Evolutionary conservation across 768 basidiomycete species (phyloP).

Genomic region (Russula dissimulans): DNA sequence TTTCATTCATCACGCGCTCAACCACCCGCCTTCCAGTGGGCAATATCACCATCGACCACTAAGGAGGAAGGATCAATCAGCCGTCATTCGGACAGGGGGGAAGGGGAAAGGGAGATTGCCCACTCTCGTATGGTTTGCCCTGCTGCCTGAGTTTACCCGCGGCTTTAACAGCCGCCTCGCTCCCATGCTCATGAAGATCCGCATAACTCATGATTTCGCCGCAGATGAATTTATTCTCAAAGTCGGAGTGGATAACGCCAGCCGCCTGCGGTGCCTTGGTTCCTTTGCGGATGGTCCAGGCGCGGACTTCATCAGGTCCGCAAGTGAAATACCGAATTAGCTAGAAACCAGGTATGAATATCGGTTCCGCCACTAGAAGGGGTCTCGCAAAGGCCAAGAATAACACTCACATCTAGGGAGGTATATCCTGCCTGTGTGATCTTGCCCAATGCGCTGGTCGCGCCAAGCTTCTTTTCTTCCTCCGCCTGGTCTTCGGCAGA

Average conservation of each 20-base stretch:
- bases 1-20: slow-evolving; percentile 19
- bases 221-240: slow-evolving; percentile 96
- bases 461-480: slow-evolving; percentile 68
- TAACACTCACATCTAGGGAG: slow-evolving; percentile 60
- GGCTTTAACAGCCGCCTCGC: slow-evolving; percentile 86
- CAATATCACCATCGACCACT: slow-evolving; percentile 88
- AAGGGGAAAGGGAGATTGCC: slow-evolving; percentile 21
- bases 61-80: neutral
- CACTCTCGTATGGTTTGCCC: slow-evolving; percentile 94
- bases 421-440: slow-evolving; percentile 93
- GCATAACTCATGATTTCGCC: slow-evolving; percentile 94
- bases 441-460: slow-evolving; percentile 71
- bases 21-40: slow-evolving; percentile 81
- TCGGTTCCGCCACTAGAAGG: neutral
- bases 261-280: slow-evolving; percentile 96
- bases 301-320: slow-evolving; percentile 93
- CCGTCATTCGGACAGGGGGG: neutral
- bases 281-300: slow-evolving; percentile 93
- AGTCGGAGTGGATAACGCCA: slow-evolving; percentile 97
- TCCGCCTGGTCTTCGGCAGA: slow-evolving; percentile 54
- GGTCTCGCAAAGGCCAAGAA: neutral
- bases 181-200: slow-evolving; percentile 86
- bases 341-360: slow-evolving; percentile 28
- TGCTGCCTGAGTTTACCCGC: slow-evolving; percentile 92
- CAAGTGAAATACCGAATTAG: slow-evolving; percentile 96